Base-by-base conservation (phyloP, 2,329 filamentous ascomycete species). In the Xylariales sp. region DNA sequence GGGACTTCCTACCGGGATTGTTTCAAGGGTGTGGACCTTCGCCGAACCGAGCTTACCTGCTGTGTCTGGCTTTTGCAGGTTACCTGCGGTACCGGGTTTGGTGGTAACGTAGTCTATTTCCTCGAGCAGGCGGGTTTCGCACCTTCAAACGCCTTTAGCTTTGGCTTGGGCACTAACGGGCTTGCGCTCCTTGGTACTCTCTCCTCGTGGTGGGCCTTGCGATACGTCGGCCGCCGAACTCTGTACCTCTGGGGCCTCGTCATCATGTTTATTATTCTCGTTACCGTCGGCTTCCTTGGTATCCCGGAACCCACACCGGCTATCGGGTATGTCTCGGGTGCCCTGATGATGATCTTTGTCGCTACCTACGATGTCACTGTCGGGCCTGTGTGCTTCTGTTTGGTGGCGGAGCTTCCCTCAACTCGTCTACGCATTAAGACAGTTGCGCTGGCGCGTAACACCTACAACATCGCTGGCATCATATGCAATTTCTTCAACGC, bases 381-480 rank as follows among this genome's bases (percentile, higher is more conserved):
- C 17, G 34, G 34, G 5, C 34, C 34, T 5, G 25, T 37, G 2
- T 37, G 34, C 25, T 37, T 29, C 25, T 19, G 19, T 6, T 14
- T 37, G 23, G 34, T 37, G 4, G 15, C 34, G 10, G 34, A 37
- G 34, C 28, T 37, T 11, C 34, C 34, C 6, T 37, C 34, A 8
- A 37, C 34, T 4, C 59, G 65, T 8, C 59, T 69, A 8, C 24
- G 34, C 35, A 38, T 32, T 29, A 41, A 41, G 36, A 37, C 42
- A 5, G 42, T 44, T n/a, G 42, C 33, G 14, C 33, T 42, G 27
- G 42, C 42, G 13, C 33, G 43, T 11, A 60, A 58, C 32, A 45
- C 53, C 11, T 67, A 66, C 53, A 62, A 67, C 36, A 44, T 66
- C 15, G 46, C 51, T 31, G 59, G 56, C 38, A 61, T 69, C 17